These are phyloP conservation scores for Beta vulgaris DNA, from an alignment of 148 eudicot species.

Conservation along the genomic window DNA sequence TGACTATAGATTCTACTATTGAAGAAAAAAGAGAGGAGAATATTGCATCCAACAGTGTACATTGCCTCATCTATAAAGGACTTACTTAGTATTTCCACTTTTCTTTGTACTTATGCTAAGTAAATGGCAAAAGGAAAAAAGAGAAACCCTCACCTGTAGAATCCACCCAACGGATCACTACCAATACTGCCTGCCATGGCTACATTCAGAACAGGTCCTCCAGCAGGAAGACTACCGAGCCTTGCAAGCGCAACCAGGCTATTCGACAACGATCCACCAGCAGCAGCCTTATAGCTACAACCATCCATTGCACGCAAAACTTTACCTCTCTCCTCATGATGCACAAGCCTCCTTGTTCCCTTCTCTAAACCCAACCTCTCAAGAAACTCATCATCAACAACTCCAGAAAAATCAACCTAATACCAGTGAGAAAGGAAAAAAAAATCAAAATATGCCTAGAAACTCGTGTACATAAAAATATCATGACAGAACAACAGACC, in stretches of 20 bases:
- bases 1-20: not conserved
- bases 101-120: not conserved
- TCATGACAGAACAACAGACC: not conserved
- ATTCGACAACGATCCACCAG: conserved; percentile 97
- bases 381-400: conserved; percentile 75
- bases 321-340: conserved; percentile 94
- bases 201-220: conserved; percentile 68
- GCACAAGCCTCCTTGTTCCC: conserved; percentile 84
- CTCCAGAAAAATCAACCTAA: conserved; percentile 97
- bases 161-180: conserved; percentile 94
- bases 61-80: not conserved
- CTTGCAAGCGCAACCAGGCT: conserved; percentile 96
- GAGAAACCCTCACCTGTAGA: conserved; percentile 62
- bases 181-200: conserved; percentile 98
- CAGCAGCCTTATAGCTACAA: conserved; percentile 98
- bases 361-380: conserved; percentile 71
- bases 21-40: not conserved
- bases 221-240: conserved; percentile 73
- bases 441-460: not conserved
- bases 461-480: not conserved
- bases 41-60: not conserved
- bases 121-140: not conserved
- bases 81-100: not conserved
- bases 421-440: not conserved
- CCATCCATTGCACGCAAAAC: conserved; percentile 97